Evolutionary conservation across 2,329 filamentous ascomycete species (phyloP).

Genomic region (Tolypocladium ovalisporum): DNA sequence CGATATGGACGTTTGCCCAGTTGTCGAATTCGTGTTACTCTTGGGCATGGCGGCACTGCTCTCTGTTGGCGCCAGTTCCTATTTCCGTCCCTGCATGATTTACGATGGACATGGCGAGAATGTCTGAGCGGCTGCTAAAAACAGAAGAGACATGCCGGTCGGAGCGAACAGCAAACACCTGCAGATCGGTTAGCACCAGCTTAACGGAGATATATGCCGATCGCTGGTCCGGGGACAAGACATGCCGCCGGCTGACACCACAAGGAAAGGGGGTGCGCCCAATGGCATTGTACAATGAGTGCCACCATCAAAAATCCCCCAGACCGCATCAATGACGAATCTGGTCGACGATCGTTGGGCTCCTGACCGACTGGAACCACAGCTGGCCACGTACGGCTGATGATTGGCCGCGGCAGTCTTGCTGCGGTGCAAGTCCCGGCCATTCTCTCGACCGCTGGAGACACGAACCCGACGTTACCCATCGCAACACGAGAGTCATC

Average conservation of each 20-base stretch:
- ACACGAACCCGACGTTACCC: not conserved
- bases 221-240: not conserved
- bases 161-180: not conserved
- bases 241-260: not conserved
- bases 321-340: not conserved
- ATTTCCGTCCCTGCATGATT: not conserved
- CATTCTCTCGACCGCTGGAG: not conserved
- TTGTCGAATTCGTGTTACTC: no score
- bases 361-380: not conserved
- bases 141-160: not conserved
- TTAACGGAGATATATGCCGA: not conserved
- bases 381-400: not conserved
- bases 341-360: not conserved
- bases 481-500: not conserved
- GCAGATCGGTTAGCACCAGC: not conserved
- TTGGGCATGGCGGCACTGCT: not conserved
- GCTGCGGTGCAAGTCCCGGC: not conserved
- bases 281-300: not conserved
- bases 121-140: not conserved
- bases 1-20: no score
- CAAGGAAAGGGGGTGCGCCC: not conserved
- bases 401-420: not conserved
- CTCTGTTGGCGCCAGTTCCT: not conserved
- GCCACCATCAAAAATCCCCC: not conserved
- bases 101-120: not conserved